Evolutionary conservation across 2,329 filamentous ascomycete species (phyloP).

Genomic region (Paraconiothyrium brasiliense): DNA sequence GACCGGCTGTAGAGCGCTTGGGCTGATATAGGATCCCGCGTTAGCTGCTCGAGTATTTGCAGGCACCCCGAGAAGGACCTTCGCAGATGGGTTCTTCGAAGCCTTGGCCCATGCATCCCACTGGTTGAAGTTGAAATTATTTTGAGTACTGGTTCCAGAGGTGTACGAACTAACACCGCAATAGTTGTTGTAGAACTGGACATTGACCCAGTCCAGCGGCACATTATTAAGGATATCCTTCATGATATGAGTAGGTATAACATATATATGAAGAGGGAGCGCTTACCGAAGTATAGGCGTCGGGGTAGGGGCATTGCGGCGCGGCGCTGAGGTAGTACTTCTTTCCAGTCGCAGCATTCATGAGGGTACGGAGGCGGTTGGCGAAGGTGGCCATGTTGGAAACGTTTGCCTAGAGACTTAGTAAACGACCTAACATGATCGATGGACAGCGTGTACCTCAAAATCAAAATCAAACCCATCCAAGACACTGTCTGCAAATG

Average conservation of each 20-base stretch:
- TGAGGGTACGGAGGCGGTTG: slow-evolving; percentile 63
- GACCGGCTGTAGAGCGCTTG: slow-evolving; percentile 58
- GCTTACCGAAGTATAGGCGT: slow-evolving; percentile 59
- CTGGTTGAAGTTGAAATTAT: slow-evolving; percentile 68
- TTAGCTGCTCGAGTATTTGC: slow-evolving; percentile 59
- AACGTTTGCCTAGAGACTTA: slow-evolving; percentile 50
- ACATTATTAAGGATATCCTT: slow-evolving; percentile 63
- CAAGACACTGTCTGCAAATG: slow-evolving; percentile 71
- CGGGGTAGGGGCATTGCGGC: slow-evolving; percentile 74
- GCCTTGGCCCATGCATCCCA: slow-evolving; percentile 74
- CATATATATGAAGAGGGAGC: too few relatives aligned
- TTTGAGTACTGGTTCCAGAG: slow-evolving; percentile 55
- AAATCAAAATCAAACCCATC: slow-evolving; percentile 84
- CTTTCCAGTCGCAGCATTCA: slow-evolving; percentile 62
- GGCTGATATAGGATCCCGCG: slow-evolving; percentile 65
- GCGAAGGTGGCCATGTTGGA: slow-evolving; percentile 71
- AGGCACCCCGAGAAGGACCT: slow-evolving; percentile 69
- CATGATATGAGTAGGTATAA: too few relatives aligned
- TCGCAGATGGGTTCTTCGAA: slow-evolving; percentile 68
- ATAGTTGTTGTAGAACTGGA: slow-evolving; percentile 76
- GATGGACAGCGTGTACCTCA: slow-evolving; percentile 53
- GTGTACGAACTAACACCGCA: slow-evolving; percentile 67
- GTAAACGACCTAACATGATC: not conserved
- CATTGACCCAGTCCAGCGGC: slow-evolving; percentile 67
- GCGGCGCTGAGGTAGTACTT: slow-evolving; percentile 70